These are phyloP conservation scores for Lepidium sativum DNA, from an alignment of 345 rosid species.

Conservation along the genomic window DNA sequence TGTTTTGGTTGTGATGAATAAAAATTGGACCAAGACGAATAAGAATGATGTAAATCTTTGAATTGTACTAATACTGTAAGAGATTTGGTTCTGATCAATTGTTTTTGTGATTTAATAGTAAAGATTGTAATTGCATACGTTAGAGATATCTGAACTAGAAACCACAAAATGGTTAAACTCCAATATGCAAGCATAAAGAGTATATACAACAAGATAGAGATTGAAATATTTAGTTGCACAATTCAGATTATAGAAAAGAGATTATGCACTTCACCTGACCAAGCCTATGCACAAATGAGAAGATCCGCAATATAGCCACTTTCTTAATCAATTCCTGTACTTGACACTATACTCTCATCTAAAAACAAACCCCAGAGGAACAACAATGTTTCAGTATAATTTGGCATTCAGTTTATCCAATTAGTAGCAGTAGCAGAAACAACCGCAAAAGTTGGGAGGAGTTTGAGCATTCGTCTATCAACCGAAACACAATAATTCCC, in stretches of 20 bases:
- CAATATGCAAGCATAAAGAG: not conserved
- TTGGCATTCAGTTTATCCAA: not conserved
- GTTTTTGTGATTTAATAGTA: not conserved
- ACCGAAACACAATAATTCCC: not conserved
- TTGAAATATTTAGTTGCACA: too few relatives aligned
- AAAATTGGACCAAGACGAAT: not conserved
- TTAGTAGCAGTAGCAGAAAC: slow-evolving; percentile 7
- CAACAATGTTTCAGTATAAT: slow-evolving; percentile 14
- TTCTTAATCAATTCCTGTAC: slow-evolving; percentile 63
- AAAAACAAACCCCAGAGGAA: slow-evolving; percentile 29
- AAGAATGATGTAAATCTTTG: not conserved
- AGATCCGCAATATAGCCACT: slow-evolving; percentile 33
- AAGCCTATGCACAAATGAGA: slow-evolving; percentile 24
- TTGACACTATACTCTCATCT: slow-evolving; percentile 58
- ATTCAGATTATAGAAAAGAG: not conserved
- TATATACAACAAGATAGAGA: not conserved
- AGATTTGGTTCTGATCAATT: not conserved
- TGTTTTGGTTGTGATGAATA: not conserved
- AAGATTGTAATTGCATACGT: not conserved
- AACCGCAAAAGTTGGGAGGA: not conserved
- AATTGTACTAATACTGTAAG: not conserved
- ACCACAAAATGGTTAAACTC: not conserved
- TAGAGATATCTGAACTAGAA: not conserved
- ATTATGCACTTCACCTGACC: slow-evolving; percentile 41
- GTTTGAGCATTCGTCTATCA: not conserved